Conservation (phyloP, 805 yeast genomes). For the Saccharomycopsis javanensis region DNA sequence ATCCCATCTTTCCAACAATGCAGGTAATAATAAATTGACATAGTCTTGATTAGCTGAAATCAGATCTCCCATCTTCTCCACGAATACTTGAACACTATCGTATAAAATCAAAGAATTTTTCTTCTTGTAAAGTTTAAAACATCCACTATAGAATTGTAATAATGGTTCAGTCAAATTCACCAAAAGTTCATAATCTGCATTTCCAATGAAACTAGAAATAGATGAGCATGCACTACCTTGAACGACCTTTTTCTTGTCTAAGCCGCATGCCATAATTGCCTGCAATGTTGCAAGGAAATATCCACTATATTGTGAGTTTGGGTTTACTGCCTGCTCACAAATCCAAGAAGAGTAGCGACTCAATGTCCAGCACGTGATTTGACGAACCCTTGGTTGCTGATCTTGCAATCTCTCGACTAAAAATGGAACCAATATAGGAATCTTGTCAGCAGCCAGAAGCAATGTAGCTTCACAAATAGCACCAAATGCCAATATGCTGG, state of each 20-base stretch:
- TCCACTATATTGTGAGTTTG: slow-evolving; percentile 50
- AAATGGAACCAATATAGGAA: slow-evolving; percentile 77
- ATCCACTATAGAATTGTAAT: slow-evolving; percentile 57
- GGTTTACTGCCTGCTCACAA: slow-evolving; percentile 47
- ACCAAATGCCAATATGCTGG: slow-evolving; percentile 89
- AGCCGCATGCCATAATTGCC: slow-evolving; percentile 61
- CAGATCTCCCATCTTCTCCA: slow-evolving; percentile 60
- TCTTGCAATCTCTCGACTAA: slow-evolving; percentile 73
- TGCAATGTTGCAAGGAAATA: slow-evolving; percentile 72
- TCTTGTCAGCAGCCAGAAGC: slow-evolving; percentile 55
- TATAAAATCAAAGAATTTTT: slow-evolving; percentile 74
- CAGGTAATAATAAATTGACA: slow-evolving; percentile 62
- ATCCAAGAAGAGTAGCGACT: slow-evolving; percentile 83
- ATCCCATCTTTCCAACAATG: slow-evolving; percentile 77
- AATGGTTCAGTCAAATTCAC: slow-evolving; percentile 57
- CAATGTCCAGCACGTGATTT: slow-evolving; percentile 92
- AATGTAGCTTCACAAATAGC: slow-evolving; percentile 88
- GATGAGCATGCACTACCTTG: slow-evolving; percentile 92
- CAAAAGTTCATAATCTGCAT: slow-evolving; percentile 52
- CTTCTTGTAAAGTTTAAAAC: slow-evolving; percentile 71
- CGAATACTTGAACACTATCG: slow-evolving; percentile 85
- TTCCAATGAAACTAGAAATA: slow-evolving; percentile 73
- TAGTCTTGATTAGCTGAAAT: slow-evolving; percentile 48
- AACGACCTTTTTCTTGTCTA: slow-evolving; percentile 84
- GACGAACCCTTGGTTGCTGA: slow-evolving; percentile 74